A percentile compares a stretch with the other conserved stretches of the same genome.
Evolutionary conservation across 306 rosid genomes (phyloP).

Genomic region (Carpinus viminea): DNA sequence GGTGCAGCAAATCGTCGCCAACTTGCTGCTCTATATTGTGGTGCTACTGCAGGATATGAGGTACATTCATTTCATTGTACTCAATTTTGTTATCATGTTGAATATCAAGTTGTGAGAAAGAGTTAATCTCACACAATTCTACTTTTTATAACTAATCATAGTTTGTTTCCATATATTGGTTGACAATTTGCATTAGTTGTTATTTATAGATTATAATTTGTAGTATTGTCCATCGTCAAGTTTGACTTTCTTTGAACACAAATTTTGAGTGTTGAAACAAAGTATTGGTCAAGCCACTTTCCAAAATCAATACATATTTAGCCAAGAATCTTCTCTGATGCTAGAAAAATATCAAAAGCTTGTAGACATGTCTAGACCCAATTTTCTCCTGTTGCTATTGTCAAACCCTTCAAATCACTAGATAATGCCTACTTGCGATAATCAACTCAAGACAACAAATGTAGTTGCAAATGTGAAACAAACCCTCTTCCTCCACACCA

Average conservation of each 20-base stretch:
- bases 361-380: background rate
- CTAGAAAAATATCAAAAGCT: background rate
- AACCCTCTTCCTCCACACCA: background rate
- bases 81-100: slow-evolving; percentile 23
- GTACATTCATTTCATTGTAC: slow-evolving; percentile 37
- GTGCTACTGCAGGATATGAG: slow-evolving; percentile 92
- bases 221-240: background rate
- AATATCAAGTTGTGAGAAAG: slow-evolving; percentile 11
- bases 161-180: background rate
- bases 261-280: background rate
- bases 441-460: background rate
- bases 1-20: slow-evolving; percentile 81
- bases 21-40: slow-evolving; percentile 80
- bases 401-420: background rate
- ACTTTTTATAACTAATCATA: background rate
- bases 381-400: background rate
- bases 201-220: background rate
- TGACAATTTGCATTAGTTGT: background rate
- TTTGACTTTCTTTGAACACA: background rate
- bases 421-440: background rate
- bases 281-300: background rate
- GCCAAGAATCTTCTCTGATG: background rate
- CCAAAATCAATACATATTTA: background rate
- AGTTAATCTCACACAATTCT: background rate
- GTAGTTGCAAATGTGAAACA: background rate